Conservation (phyloP, 768 basidiomycete species). For the Crucibulum laeve region DNA sequence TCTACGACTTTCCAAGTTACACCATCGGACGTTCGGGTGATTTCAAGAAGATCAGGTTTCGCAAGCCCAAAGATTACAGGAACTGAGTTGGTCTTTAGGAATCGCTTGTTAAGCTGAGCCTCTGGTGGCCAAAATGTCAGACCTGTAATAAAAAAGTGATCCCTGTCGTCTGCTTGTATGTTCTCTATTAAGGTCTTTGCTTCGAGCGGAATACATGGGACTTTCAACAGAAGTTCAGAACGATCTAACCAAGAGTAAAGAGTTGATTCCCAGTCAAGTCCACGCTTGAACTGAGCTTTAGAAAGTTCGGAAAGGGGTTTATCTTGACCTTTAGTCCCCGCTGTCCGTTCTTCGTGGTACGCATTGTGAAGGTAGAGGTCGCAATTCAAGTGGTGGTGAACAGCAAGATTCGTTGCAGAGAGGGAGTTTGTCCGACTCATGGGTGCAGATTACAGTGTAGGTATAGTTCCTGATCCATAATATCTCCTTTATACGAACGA, state of each 20-base stretch:
- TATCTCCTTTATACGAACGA: conserved; percentile 4
- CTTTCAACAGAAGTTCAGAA: conserved; percentile 33
- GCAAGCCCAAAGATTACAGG: conserved; percentile 39
- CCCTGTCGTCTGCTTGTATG: conserved; percentile 36
- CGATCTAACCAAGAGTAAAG: conserved; percentile 39
- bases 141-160: conserved; percentile 42
- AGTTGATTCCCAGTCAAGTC: conserved; percentile 38
- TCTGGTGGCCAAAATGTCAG: conserved; percentile 39
- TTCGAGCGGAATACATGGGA: conserved; percentile 30
- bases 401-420: conserved; percentile 45
- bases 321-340: conserved; percentile 1
- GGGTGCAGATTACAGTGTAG: conserved; percentile 2
- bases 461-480: too few relatives aligned
- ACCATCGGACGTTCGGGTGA: conserved; percentile 24
- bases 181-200: conserved; percentile 31
- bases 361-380: conserved; percentile 42
- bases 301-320: conserved; percentile 22
- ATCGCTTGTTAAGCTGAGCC: conserved; percentile 25
- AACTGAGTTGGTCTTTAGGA: conserved; percentile 19
- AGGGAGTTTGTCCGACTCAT: conserved; percentile 28
- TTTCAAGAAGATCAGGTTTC: conserved; percentile 47
- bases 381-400: conserved; percentile 41
- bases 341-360: conserved; percentile 21
- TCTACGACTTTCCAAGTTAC: conserved; percentile 46
- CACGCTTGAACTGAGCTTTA: conserved; percentile 37